These are phyloP conservation scores for Kodamaea restingae DNA, from an alignment of 805 yeast genomes.

Conservation along the genomic window DNA sequence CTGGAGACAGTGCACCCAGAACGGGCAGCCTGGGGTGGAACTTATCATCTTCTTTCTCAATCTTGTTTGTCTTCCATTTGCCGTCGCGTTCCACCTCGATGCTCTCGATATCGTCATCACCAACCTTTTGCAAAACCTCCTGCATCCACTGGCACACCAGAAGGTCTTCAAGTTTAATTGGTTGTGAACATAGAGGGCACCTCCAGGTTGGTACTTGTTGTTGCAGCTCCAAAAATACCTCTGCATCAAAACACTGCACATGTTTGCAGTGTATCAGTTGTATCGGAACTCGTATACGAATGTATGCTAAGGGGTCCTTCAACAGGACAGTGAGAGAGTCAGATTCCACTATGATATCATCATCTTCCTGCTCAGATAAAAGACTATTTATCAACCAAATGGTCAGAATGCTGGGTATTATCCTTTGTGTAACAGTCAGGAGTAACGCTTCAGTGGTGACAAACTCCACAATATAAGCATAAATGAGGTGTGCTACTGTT, in stretches of 20 bases:
- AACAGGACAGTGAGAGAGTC: conserved; percentile 63
- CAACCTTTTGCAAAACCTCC: conserved; percentile 54
- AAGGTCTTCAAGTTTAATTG: conserved; percentile 51
- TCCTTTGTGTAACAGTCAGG: conserved; percentile 35
- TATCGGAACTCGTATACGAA: conserved; percentile 67
- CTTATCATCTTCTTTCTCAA: conserved; percentile 11
- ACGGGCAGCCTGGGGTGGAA: conserved; percentile 2
- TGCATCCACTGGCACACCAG: conserved; percentile 70
- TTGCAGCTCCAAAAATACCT: conserved; percentile 69
- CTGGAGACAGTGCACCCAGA: conserved; percentile 2
- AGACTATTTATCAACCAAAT: conserved; percentile 37
- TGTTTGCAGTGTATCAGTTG: conserved; percentile 72
- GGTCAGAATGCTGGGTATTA: conserved; percentile 51
- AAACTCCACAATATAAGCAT: conserved; percentile 55
- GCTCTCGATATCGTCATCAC: conserved; percentile 51
- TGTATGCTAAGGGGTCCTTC: conserved; percentile 74
- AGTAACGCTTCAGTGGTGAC: conserved; percentile 21
- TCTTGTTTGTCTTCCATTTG: conserved; percentile 48
- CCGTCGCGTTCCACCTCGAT: conserved; percentile 73
- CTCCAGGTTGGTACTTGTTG: conserved; percentile 78
- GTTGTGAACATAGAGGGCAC: conserved; percentile 75
- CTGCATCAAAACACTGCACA: conserved; percentile 83
- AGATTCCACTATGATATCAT: conserved; percentile 63
- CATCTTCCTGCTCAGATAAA: conserved; percentile 42
- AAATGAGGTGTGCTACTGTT: conserved; percentile 45